Percentiles rank a stretch among this genome's conserved stretches.
phyloP scores from a whole-genome alignment of 805 yeast genomes.

The Candida golubevii region DNA sequence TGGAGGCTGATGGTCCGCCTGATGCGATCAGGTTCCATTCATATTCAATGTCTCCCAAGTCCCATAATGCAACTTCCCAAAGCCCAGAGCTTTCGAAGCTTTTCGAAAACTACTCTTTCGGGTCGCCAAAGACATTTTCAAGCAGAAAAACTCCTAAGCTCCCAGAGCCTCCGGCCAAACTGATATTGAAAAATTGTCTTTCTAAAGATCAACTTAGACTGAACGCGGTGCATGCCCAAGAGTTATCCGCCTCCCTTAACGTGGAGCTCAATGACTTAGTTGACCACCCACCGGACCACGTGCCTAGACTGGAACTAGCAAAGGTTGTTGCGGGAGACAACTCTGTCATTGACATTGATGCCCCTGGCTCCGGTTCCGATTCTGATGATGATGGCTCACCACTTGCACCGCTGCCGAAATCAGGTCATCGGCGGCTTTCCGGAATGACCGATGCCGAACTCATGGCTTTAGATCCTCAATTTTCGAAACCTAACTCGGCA shows the following conservation, averaged over 20 bases:
- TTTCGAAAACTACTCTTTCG: slow-evolving; percentile 16
- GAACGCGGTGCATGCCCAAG: slow-evolving; percentile 14
- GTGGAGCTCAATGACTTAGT: slow-evolving; percentile 18
- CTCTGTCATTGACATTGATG: neutral
- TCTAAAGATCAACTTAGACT: slow-evolving; percentile 23
- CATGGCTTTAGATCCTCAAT: slow-evolving; percentile 52
- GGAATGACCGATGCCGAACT: slow-evolving; percentile 54
- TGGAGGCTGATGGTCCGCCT: slow-evolving; percentile 2
- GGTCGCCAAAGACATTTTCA: slow-evolving; percentile 7
- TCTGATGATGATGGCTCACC: slow-evolving; percentile 4
- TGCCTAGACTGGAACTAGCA: slow-evolving; percentile 17
- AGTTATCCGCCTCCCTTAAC: slow-evolving; percentile 17
- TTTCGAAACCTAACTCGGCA: slow-evolving; percentile 33
- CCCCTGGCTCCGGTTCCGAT: neutral
- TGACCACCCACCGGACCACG: slow-evolving; percentile 12
- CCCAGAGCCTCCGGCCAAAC: slow-evolving; percentile 33
- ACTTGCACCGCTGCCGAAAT: neutral
- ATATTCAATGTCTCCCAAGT: slow-evolving; percentile 7
- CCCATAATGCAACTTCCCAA: neutral
- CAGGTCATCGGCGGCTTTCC: slow-evolving; percentile 43
- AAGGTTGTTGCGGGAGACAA: slow-evolving; percentile 2
- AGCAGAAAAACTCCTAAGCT: slow-evolving; percentile 17
- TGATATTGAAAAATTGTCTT: slow-evolving; percentile 38
- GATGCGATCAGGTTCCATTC: slow-evolving; percentile 3
- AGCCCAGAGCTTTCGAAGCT: slow-evolving; percentile 12